A percentile compares a stretch with the other conserved stretches of the same genome.
These are phyloP conservation scores for Pouteria glomerata DNA, from an alignment of 148 eudicot genomes.

Conservation along the genomic window DNA sequence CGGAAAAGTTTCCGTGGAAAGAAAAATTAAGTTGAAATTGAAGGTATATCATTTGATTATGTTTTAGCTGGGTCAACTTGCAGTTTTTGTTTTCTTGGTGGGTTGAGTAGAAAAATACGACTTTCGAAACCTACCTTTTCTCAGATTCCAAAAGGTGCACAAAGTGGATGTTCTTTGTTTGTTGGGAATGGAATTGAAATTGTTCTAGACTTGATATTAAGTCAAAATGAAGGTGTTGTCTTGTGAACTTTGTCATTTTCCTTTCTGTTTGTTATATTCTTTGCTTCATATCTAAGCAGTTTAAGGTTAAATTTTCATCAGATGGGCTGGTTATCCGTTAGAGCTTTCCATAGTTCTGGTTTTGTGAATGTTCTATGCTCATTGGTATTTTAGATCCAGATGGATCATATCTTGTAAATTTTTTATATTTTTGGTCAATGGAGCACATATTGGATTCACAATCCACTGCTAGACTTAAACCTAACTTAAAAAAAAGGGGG, in stretches of 20 bases:
- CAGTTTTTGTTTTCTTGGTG: background rate
- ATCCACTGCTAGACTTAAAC: too few species aligned
- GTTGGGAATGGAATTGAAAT: background rate
- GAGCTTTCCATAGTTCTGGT: background rate
- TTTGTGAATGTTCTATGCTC: background rate
- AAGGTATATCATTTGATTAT: background rate
- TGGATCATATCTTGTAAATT: background rate
- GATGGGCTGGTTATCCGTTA: background rate
- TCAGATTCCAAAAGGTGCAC: background rate
- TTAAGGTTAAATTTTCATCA: background rate
- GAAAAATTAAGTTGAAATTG: background rate
- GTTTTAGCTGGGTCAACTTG: background rate
- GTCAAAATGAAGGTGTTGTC: conserved; percentile 18
- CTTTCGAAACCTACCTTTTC: background rate
- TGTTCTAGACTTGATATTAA: conserved; percentile 14
- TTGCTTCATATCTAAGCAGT: conserved; percentile 11
- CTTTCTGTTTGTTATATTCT: background rate
- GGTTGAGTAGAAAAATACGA: background rate
- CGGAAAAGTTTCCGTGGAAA: background rate
- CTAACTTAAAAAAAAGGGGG: too few species aligned
- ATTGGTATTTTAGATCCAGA: background rate
- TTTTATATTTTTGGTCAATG: background rate
- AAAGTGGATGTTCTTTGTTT: background rate
- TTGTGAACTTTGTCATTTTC: background rate
- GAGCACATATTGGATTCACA: too few species aligned